These are phyloP conservation scores for Plasmodium vivax DNA, from an alignment of 169 alveolate genomes.

Conservation along the genomic window DNA sequence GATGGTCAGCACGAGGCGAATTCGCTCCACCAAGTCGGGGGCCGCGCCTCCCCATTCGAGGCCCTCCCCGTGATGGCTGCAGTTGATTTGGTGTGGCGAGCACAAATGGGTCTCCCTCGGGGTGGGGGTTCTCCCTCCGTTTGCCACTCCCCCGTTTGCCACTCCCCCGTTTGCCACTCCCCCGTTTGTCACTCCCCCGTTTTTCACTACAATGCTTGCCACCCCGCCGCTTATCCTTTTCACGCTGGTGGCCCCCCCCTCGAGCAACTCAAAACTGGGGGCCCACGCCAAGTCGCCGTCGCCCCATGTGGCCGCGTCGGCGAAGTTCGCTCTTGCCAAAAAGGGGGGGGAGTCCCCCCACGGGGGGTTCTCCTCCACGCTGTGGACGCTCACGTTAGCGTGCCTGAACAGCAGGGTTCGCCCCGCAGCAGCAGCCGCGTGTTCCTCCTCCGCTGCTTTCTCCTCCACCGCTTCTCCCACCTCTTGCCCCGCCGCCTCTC, in stretches of 20 bases:
- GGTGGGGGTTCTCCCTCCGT: neutral
- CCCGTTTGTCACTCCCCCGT: too few species aligned
- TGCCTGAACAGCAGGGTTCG: conserved; percentile 8
- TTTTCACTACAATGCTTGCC: too few species aligned
- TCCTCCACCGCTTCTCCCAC: neutral
- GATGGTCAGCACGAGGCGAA: neutral
- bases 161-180: too few species aligned
- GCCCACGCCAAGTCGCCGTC: neutral
- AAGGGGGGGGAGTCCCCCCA: neutral
- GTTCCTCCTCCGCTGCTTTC: neutral
- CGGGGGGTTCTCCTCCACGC: neutral
- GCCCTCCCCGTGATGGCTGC: neutral
- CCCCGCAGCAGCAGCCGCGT: neutral
- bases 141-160: too few species aligned
- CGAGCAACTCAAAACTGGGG: neutral
- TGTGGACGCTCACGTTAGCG: conserved; percentile 6
- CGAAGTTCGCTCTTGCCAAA: neutral
- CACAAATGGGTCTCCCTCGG: neutral
- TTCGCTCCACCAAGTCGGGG: neutral
- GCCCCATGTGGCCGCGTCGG: neutral
- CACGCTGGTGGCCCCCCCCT: neutral
- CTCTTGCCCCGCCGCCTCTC: neutral
- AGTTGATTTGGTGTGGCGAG: neutral
- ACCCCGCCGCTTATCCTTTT: neutral
- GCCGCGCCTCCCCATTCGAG: neutral